phyloP scores from a whole-genome alignment of 2,329 filamentous ascomycete species.

The Neofusicoccum parvum region DNA sequence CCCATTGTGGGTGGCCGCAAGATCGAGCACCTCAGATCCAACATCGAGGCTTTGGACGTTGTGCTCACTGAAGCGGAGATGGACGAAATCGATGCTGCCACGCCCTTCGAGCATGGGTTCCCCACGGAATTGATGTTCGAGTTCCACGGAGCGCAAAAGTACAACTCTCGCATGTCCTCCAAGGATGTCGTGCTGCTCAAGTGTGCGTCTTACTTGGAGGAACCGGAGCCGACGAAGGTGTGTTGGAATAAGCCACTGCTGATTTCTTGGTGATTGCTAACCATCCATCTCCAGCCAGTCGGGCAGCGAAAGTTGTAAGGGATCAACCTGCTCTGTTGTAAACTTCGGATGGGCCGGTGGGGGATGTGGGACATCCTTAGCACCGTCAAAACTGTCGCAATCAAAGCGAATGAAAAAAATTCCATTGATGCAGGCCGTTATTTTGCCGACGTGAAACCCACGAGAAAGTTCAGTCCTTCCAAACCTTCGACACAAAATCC shows the following conservation, averaged over 20 bases:
- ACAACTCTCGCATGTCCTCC: conserved; percentile 11
- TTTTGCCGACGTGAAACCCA: too few species aligned
- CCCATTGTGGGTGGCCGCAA: conserved; percentile 76
- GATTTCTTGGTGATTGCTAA: background rate
- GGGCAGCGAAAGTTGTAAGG: background rate
- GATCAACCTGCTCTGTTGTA: background rate
- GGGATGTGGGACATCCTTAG: too few species aligned
- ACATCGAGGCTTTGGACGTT: conserved; percentile 59
- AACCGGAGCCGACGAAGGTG: background rate
- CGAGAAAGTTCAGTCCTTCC: background rate
- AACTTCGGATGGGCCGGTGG: background rate
- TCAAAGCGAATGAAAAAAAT: background rate
- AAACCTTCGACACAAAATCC: background rate
- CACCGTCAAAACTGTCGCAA: too few species aligned
- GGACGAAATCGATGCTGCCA: conserved; percentile 55
- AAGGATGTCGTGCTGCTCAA: conserved; percentile 9
- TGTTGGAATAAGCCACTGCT: background rate
- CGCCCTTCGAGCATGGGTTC: conserved; percentile 60
- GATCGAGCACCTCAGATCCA: conserved; percentile 68
- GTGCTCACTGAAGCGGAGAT: conserved; percentile 56
- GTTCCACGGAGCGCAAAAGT: conserved; percentile 23
- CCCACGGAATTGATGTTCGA: conserved; percentile 50
- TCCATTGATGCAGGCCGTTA: background rate
- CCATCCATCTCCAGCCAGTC: background rate
- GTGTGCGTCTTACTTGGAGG: conserved; percentile 3